Percentiles rank a stretch among this genome's conserved stretches.
phyloP scores from a whole-genome alignment of 768 basidiomycete genomes.

The Mrakia frigida region DNA sequence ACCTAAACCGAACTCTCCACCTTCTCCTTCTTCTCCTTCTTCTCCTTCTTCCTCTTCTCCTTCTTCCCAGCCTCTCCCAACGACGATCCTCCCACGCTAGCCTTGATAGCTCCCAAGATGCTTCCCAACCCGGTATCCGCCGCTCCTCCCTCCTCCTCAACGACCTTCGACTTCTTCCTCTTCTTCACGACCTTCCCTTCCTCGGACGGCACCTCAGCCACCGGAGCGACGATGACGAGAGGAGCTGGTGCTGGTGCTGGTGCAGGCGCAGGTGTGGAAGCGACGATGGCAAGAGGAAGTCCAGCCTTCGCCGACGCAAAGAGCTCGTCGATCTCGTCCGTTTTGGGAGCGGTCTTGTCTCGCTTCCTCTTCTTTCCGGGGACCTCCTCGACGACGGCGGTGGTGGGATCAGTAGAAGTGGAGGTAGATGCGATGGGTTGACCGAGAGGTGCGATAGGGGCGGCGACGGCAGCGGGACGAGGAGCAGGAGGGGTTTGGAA shows the following conservation, averaged over 20 bases:
- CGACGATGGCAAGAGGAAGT: conserved; percentile 36
- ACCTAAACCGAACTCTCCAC: conserved; percentile 10
- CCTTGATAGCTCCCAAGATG: conserved; percentile 58
- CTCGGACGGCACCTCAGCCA: not conserved
- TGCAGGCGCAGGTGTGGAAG: not conserved
- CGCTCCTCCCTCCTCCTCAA: conserved; percentile 30
- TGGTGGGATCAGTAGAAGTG: not conserved
- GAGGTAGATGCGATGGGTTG: not conserved
- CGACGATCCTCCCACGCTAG: conserved; percentile 40
- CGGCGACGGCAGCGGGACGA: not conserved
- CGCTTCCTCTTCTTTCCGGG: conserved; percentile 46
- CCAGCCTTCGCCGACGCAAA: conserved; percentile 61
- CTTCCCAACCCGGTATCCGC: conserved; percentile 44
- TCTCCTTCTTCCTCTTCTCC: conserved; percentile 17
- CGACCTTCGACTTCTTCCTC: conserved; percentile 5
- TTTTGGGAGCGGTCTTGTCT: conserved; percentile 40
- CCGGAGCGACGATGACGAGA: not conserved
- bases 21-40: conserved; percentile 24
- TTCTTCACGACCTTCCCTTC: not conserved
- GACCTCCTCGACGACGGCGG: not conserved
- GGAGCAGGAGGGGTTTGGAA: conserved; percentile 49
- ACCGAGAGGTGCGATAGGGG: not conserved
- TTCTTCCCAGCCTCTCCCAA: conserved; percentile 41
- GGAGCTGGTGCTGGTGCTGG: not conserved
- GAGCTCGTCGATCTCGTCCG: conserved; percentile 69